A percentile compares a stretch with the other conserved stretches of the same genome.
These are phyloP conservation scores for Pascua guehoae DNA, from an alignment of 1,284 basidiomycete species.

Conservation along the genomic window DNA sequence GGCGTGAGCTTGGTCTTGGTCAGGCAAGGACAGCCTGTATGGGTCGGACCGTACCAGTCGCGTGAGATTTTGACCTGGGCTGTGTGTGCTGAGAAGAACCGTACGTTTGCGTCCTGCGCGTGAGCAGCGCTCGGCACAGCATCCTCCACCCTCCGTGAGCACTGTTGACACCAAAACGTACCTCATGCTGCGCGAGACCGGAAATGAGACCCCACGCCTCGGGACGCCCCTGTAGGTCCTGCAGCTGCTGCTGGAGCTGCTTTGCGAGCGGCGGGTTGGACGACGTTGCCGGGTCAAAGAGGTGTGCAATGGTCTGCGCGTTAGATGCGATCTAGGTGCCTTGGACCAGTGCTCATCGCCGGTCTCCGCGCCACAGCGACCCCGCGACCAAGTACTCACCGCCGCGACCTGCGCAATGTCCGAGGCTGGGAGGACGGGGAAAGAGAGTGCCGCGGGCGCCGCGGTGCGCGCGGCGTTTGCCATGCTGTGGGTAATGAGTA, in stretches of 20 bases:
- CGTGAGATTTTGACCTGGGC: slow-evolving; percentile 84
- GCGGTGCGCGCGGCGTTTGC: background rate
- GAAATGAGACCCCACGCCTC: slow-evolving; percentile 50
- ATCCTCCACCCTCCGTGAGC: background rate
- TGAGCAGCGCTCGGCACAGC: background rate
- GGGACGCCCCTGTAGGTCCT: slow-evolving; percentile 39
- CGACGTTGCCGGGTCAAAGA: slow-evolving; percentile 37
- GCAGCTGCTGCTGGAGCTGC: slow-evolving; percentile 43
- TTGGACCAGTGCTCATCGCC: background rate
- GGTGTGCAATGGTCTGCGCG: slow-evolving; percentile 39
- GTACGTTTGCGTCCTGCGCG: slow-evolving; percentile 65
- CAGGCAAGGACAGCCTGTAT: no score
- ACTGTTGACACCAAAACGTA: slow-evolving; percentile 12
- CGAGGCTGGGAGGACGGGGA: slow-evolving; percentile 31
- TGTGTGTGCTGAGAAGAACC: slow-evolving; percentile 88
- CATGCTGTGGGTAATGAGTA: no score
- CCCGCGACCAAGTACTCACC: slow-evolving; percentile 16
- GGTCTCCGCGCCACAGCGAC: background rate
- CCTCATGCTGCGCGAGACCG: slow-evolving; percentile 42
- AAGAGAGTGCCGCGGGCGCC: slow-evolving; percentile 11
- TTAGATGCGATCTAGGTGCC: background rate
- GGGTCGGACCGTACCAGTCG: slow-evolving; percentile 65
- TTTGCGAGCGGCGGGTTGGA: slow-evolving; percentile 38
- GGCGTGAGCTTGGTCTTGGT: background rate
- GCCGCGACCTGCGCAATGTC: slow-evolving; percentile 39